These are phyloP conservation scores for Malassezia sp. DNA, from an alignment of 1,284 basidiomycete species.

Conservation along the genomic window DNA sequence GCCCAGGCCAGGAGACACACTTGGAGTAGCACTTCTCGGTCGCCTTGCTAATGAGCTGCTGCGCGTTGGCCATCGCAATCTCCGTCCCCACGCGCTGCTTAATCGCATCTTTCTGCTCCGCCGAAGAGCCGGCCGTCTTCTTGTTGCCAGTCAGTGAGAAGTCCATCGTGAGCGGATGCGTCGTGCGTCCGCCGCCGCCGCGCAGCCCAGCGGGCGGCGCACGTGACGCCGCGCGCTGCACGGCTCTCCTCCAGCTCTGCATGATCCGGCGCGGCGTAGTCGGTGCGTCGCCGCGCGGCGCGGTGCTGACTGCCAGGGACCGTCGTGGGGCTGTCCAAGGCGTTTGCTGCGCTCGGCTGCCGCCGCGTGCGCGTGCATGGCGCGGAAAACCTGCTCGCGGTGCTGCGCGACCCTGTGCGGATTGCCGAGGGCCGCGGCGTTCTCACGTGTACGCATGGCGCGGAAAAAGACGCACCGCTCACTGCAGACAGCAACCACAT, in stretches of 20 bases:
- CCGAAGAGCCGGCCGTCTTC: conserved; percentile 17
- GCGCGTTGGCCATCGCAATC: conserved; percentile 39
- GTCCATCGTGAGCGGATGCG: conserved; percentile 19
- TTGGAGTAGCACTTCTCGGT: conserved; percentile 44
- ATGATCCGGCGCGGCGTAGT: conserved; percentile 1
- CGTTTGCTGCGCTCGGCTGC: conserved; percentile 26
- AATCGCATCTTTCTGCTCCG: conserved; percentile 39
- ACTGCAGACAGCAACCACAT: conserved; percentile 37
- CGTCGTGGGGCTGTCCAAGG: conserved; percentile 26
- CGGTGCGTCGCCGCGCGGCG: conserved; percentile 1
- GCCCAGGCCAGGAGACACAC: conserved; percentile 33
- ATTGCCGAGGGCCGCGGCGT: conserved; percentile 22
- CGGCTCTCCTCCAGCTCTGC: neutral
- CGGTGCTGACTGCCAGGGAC: conserved; percentile 8
- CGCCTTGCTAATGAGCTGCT: conserved; percentile 42
- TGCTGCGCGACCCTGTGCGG: conserved; percentile 24
- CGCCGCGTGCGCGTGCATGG: conserved; percentile 29
- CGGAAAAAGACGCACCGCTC: neutral
- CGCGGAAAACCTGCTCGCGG: conserved; percentile 24
- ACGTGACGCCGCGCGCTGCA: too few species aligned
- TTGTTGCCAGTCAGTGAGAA: conserved; percentile 22
- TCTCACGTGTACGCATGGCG: conserved; percentile 30
- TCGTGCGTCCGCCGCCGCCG: neutral
- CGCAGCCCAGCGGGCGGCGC: neutral
- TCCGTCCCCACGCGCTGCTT: conserved; percentile 36